Percentiles rank a stretch among this genome's conserved stretches.
These are phyloP conservation scores for Dioscorea cayenensis DNA, from an alignment of 116 monocot species.

Conservation along the genomic window DNA sequence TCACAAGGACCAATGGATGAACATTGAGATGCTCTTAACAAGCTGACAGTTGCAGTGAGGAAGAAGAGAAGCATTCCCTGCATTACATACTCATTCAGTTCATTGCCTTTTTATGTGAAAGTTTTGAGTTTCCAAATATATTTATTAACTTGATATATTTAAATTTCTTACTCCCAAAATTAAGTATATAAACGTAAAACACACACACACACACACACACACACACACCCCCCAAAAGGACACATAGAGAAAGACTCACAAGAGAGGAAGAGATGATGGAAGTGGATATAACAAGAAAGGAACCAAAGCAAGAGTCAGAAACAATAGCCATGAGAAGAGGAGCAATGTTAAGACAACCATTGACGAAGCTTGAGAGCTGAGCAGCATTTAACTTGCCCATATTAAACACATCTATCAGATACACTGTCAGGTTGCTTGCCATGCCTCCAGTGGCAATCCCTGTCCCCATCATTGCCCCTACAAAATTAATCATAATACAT, in stretches of 20 bases:
- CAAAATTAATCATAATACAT: no score
- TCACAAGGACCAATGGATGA: constrained; percentile 16
- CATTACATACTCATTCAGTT: background rate
- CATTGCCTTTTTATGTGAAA: no score
- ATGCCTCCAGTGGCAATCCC: constrained; percentile 6
- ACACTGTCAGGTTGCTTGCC: constrained; percentile 4
- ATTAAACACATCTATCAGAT: constrained; percentile 12
- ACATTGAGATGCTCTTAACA: background rate
- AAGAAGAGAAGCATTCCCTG: background rate
- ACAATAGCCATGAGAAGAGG: constrained; percentile 2
- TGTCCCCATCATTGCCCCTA: constrained; percentile 9
- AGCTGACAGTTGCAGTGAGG: background rate
- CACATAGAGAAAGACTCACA: background rate
- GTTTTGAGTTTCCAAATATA: no score
- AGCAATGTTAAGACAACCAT: background rate
- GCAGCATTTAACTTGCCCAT: background rate
- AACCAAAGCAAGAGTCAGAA: constrained; percentile 5
- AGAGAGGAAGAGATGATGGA: background rate
- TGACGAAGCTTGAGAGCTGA: background rate
- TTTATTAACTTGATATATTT: no score
- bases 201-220: no score
- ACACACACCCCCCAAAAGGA: background rate
- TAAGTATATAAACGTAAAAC: no score
- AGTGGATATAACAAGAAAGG: constrained; percentile 1
- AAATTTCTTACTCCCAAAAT: no score